A percentile compares a stretch with the other conserved stretches of the same genome.
Evolutionary conservation across 768 basidiomycete genomes (phyloP).

Genomic region (Mycena galericulata): DNA sequence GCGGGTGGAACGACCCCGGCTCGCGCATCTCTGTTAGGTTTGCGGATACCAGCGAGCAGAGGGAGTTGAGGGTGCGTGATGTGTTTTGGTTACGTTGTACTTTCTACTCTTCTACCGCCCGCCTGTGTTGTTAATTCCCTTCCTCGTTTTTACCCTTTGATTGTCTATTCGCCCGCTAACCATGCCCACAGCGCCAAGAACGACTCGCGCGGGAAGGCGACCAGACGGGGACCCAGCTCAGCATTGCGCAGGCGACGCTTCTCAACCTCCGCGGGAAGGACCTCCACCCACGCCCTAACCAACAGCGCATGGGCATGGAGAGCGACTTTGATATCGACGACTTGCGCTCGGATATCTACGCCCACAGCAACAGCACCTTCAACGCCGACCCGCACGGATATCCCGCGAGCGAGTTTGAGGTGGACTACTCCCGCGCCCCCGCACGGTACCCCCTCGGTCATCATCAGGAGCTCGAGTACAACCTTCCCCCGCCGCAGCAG

Average conservation of each 20-base stretch:
- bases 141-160: neutral
- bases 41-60: conserved; percentile 82
- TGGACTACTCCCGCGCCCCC: conserved; percentile 55
- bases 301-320: neutral
- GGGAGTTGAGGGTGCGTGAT: conserved; percentile 80
- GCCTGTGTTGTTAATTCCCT: neutral
- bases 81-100: too few relatives aligned
- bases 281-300: conserved; percentile 37
- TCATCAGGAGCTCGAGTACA: too few relatives aligned
- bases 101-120: conserved; percentile 9
- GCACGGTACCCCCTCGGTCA: conserved; percentile 36
- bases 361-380: conserved; percentile 19
- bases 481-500: conserved; percentile 17
- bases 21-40: conserved; percentile 85
- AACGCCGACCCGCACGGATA: conserved; percentile 39
- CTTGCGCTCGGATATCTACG: neutral
- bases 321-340: neutral
- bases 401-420: conserved; percentile 44
- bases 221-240: conserved; percentile 70
- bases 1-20: conserved; percentile 82
- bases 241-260: conserved; percentile 83
- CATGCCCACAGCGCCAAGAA: conserved; percentile 65
- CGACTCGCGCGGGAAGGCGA: conserved; percentile 71
- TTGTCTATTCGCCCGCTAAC: neutral
- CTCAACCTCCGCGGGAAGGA: conserved; percentile 82